Evolutionary conservation across 1,284 basidiomycete genomes (phyloP), one percentile per base, ranked within the genome.

Genomic region (Rhodotorula sp.): DNA sequence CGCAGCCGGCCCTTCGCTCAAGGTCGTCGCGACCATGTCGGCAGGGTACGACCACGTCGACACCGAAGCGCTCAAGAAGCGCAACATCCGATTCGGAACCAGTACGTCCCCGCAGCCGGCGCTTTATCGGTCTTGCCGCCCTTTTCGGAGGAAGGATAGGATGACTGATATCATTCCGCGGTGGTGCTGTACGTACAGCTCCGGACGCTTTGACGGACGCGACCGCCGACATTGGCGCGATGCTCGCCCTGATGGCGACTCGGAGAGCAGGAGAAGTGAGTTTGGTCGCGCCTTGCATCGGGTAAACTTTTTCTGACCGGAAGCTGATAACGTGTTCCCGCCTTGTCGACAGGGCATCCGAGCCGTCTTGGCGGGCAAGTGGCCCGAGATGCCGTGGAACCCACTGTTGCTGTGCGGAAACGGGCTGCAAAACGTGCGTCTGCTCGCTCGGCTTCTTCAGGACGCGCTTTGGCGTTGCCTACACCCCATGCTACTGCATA

Each of bases 201-300:
- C 73, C 68, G 6, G 77, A 78, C 16, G 76, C 76, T 2, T 47
- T 77, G 28, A 79, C 75, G 23, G 68, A 63, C 54, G 70, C 76
- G 89, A 93, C 94, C 48, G 94, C 95, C 16, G 95, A 97, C 80
- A 81, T 92, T 16, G 87, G 89, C 0, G 85, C 95, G 57, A 91
- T 95, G 88, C 86, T 99, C 7, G 88, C 89, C 1, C 85, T 99
- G 47, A 97, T 95, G 92, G 91, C 93, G 0, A 87, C 89, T 64
- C 86, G 95, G 26, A 89, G 92, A 61, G 89, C 85, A 2, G 88
- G 87, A 49, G 83, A 88, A 69, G 77, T 71, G 52, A n/a, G 67
- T n/a, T 23, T 23, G 18, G n/a, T n/a, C 54, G 28, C 28, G 28
- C 28, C 28, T 28, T 28, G 28, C 28, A 28, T 28, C 28, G 28